A percentile compares a stretch with the other conserved stretches of the same genome.
These are phyloP conservation scores for Termitomyces sp. DNA, from an alignment of 768 basidiomycete genomes.

Conservation along the genomic window DNA sequence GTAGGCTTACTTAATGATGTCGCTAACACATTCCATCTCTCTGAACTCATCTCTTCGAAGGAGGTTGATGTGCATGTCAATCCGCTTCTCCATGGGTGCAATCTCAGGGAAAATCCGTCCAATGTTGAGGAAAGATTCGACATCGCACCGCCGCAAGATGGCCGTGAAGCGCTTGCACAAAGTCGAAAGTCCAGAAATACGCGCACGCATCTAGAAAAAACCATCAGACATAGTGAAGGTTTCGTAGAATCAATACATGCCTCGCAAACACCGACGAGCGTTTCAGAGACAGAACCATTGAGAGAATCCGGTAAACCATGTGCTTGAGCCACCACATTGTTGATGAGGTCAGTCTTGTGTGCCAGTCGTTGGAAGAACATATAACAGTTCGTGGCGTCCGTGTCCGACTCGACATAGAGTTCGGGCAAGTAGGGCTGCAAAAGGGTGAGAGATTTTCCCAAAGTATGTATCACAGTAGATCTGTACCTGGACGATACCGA, in stretches of 20 bases:
- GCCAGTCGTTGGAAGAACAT: conserved; percentile 91
- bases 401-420: conserved; percentile 85
- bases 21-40: conserved; percentile 90
- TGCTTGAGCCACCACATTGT: conserved; percentile 73
- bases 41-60: conserved; percentile 87
- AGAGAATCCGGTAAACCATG: conserved; percentile 86
- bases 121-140: conserved; percentile 80
- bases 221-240: not conserved
- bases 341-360: conserved; percentile 84
- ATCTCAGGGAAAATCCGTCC: conserved; percentile 85
- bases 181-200: conserved; percentile 74
- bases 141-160: conserved; percentile 74
- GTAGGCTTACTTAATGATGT: conserved; percentile 71
- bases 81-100: conserved; percentile 81
- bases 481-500: conserved; percentile 76
- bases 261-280: conserved; percentile 93
- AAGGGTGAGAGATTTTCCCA: not conserved
- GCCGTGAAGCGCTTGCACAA: conserved; percentile 90
- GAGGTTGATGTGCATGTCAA: conserved; percentile 89
- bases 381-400: conserved; percentile 84
- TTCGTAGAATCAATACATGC: conserved; percentile 32
- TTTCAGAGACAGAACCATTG: conserved; percentile 76
- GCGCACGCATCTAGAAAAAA: conserved; percentile 67
- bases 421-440: conserved; percentile 88
- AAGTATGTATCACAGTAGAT: not conserved